These are phyloP conservation scores for Neopestalotiopsis rosae DNA, from an alignment of 2,329 filamentous ascomycete species.

Conservation along the genomic window DNA sequence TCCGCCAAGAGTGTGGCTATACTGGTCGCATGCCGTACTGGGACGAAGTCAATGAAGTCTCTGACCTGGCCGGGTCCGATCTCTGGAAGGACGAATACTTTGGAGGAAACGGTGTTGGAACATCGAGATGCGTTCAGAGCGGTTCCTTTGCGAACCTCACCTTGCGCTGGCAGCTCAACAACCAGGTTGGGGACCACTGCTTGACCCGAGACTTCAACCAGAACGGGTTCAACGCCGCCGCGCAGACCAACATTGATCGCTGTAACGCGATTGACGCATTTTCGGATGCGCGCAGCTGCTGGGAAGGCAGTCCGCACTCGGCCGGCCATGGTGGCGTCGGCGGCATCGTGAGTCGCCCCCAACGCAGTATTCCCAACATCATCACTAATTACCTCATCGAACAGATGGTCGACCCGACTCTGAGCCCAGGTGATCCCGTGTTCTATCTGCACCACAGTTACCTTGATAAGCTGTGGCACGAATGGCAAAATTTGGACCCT, in stretches of 20 bases:
- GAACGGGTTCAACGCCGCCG: neutral
- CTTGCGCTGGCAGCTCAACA: neutral
- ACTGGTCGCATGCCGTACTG: slow-evolving; percentile 23
- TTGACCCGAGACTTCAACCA: slow-evolving; percentile 6
- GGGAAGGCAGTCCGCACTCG: slow-evolving; percentile 27
- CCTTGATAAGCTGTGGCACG: slow-evolving; percentile 32
- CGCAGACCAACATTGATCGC: slow-evolving; percentile 12
- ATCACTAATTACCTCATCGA: neutral
- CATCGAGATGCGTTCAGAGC: neutral
- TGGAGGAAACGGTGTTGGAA: slow-evolving; percentile 3
- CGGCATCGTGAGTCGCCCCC: slow-evolving; percentile 6
- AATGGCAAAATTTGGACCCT: slow-evolving; percentile 14
- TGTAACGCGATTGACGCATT: slow-evolving; percentile 20
- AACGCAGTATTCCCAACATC: no score
- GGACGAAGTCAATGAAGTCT: slow-evolving; percentile 8
- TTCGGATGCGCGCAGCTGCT: slow-evolving; percentile 26
- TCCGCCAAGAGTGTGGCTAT: slow-evolving; percentile 19
- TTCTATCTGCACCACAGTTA: slow-evolving; percentile 37
- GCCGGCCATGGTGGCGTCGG: slow-evolving; percentile 31
- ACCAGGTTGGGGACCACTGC: neutral
- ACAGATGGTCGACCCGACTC: slow-evolving; percentile 15
- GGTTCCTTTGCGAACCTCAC: slow-evolving; percentile 1
- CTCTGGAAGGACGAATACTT: slow-evolving; percentile 5
- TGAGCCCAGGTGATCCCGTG: slow-evolving; percentile 31
- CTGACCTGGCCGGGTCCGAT: neutral